Base-by-base conservation (phyloP, 257 asterid species). In the Penstemon eatonii region DNA sequence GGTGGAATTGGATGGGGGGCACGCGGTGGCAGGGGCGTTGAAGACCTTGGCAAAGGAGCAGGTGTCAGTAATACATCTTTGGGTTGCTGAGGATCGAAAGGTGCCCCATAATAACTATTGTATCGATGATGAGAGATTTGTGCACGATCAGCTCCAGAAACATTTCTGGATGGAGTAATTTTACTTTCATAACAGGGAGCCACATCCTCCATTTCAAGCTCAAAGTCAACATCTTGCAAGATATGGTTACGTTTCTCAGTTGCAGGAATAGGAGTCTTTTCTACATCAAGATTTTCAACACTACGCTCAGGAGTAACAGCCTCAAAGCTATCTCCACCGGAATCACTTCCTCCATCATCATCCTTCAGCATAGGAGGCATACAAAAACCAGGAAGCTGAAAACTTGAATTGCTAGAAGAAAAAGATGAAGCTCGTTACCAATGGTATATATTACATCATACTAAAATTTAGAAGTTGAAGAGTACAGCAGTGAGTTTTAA, bases 141-240 rank as follows among this genome's bases (percentile, higher is more conserved):
- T 12, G 69, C 74, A 66, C 63, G 71, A 46, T 77, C 79, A 6
- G 65, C 72, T 68, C 72, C 83, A 41, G 77, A 19, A 56, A 64
- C 42, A 60, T 76, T 71, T 73, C 82, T 70, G 13, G 77, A 67
- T 61, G 87, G 76, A 74, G 84, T 63, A 68, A 67, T 78, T 72
- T 78, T 84, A 36, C 71, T 80, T 51, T 81, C 89, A 66, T 81
- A 79, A 66, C 79, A 71, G 38, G 97, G 96, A 70, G 95, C 86
- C 75, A 91, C 91, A 76, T 91, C 97, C 79, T 91, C 97, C 97
- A 91, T 91, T 83, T 91, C 97, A 73, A 91, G 95, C 75, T 91
- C 97, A 44, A 95, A 96, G 50, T 91, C 97, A 15, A 89, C 96
- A 74, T 89, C 97, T 80, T 91, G 92, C 82, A 91, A 72, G 68